Evolutionary conservation across 495 filamentous ascomycete genomes (phyloP), one percentile per base, ranked within the genome.

Genomic region (Daldinia bambusicola): DNA sequence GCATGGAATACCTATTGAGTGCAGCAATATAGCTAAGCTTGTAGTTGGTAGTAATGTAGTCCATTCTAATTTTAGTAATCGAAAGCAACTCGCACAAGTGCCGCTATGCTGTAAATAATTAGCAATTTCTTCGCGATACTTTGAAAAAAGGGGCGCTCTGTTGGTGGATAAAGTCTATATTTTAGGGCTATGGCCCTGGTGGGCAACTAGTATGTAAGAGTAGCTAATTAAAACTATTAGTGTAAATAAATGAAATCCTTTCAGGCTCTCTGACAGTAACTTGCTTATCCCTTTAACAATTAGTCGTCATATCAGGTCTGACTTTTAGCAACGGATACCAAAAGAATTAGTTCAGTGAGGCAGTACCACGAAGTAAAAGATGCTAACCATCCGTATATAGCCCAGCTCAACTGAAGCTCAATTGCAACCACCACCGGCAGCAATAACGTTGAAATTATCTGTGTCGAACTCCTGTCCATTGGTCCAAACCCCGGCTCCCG

Each of bases 381-480:
- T 22, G 7, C 22, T 48, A 18, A 1, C 43, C 9, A 22, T 8
- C 16, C 22, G 18, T 10, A 2, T 18, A 48, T 9, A 22, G 2
- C 18, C 43, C 1, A 22, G 20, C 12, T 32, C 0, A 13, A 10
- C 4, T 32, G 32, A 12, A 8, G 22, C 4, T 20, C 31, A 38
- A 12, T 14, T 18, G 20, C 61, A 61, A 20, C 52, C 58, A 38
- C 43, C 52, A 43, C 41, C 43, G 4, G 59, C 59, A n/a, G 18
- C 55, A 55, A 72, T 66, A 16, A 71, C 34, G 30, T 71, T 71
- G 9, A 55, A 71, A 34, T 20, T 16, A 10, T 48, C 50, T 5
- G 40, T 43, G 13, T 71, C 68, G 37, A 65, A 71, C 32, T 48
- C 59, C 41, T 69, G 58, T 2, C 41, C 41, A 34, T 41, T 51